Conservation (phyloP, 1,284 basidiomycete genomes). For the Pseudozyma pruni region DNA sequence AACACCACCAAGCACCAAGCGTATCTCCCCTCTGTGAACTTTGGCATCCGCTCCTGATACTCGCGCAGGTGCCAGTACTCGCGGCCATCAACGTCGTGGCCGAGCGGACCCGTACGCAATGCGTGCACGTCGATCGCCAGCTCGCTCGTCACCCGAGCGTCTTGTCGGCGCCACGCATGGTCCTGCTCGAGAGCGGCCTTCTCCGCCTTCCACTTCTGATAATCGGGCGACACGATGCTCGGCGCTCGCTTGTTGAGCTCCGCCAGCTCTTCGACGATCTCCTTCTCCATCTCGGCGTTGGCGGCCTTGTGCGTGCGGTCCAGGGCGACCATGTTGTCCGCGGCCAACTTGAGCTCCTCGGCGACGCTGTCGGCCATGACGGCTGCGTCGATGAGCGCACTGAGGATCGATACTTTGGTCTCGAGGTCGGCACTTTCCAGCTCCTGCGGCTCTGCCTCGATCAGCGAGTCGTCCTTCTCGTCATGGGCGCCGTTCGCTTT, state of each 20-base stretch:
- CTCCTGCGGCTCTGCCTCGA: conserved; percentile 12
- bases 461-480: neutral
- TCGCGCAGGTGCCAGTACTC: conserved; percentile 58
- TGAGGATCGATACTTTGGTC: conserved; percentile 38
- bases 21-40: conserved; percentile 42
- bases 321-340: conserved; percentile 22
- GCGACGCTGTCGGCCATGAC: conserved; percentile 38
- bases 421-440: conserved; percentile 37
- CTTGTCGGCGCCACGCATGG: conserved; percentile 35
- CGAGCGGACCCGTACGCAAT: conserved; percentile 47
- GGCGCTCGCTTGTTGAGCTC: conserved; percentile 48
- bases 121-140: conserved; percentile 41
- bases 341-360: conserved; percentile 42
- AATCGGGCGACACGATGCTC: conserved; percentile 40
- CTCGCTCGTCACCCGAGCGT: conserved; percentile 22
- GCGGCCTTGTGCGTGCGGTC: conserved; percentile 22
- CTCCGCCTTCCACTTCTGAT: conserved; percentile 42
- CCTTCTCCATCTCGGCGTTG: conserved; percentile 35
- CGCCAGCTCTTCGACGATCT: conserved; percentile 40
- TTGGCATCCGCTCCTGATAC: conserved; percentile 54
- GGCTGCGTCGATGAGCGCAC: conserved; percentile 38
- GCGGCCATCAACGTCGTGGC: conserved; percentile 48
- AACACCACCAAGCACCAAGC: conserved; percentile 54
- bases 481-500: no score
- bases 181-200: conserved; percentile 29